Evolutionary conservation across 2,329 filamentous ascomycete species (phyloP).

Genomic region (Fusarium irregulare): DNA sequence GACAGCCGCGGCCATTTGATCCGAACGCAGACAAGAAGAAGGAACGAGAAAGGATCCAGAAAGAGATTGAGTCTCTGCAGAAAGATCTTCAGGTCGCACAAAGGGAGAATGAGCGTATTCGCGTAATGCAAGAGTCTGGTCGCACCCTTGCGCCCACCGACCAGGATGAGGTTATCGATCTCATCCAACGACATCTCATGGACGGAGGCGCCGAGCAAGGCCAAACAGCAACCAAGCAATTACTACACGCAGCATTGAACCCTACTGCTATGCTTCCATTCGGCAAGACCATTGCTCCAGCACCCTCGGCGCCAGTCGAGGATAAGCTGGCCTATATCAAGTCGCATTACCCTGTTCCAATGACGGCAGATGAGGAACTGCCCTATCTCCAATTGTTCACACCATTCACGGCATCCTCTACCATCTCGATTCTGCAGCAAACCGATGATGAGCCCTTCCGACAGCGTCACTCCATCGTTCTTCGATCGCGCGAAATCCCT

Average conservation of each 20-base stretch:
- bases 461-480: conserved; percentile 68
- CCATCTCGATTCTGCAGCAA: conserved; percentile 58
- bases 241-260: conserved; percentile 62
- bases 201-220: conserved; percentile 49
- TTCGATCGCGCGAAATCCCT: conserved; percentile 54
- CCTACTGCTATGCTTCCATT: conserved; percentile 66
- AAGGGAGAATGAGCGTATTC: conserved; percentile 68
- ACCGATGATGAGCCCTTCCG: conserved; percentile 52
- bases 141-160: conserved; percentile 51
- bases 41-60: conserved; percentile 63
- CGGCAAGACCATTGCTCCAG: conserved; percentile 49
- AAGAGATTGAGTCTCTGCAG: conserved; percentile 67
- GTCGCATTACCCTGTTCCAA: conserved; percentile 73
- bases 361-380: conserved; percentile 72
- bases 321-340: conserved; percentile 55
- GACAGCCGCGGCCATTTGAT: conserved; percentile 46
- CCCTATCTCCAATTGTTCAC: conserved; percentile 79
- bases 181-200: conserved; percentile 56
- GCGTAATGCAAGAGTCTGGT: conserved; percentile 55
- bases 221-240: conserved; percentile 51
- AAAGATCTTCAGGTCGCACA: conserved; percentile 68
- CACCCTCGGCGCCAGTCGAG: conserved; percentile 42
- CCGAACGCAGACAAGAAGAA: conserved; percentile 62
- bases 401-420: conserved; percentile 71
- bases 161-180: conserved; percentile 54